Conservation (phyloP, 805 yeast species). For the Sugiyamaella floridensis region DNA sequence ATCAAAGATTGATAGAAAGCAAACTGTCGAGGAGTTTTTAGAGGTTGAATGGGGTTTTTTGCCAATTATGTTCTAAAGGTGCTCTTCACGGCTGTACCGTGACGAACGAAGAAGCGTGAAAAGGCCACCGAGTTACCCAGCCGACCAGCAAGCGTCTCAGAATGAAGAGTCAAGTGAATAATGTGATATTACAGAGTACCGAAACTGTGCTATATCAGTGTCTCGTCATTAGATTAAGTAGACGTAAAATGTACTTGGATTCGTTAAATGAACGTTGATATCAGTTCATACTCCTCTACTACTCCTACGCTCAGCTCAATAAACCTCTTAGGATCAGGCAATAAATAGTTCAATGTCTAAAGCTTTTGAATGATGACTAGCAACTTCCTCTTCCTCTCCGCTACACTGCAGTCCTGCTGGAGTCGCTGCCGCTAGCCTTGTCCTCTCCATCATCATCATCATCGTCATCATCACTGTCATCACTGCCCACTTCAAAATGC, state of each 20-base stretch:
- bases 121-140: background rate
- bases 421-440: conserved; percentile 1
- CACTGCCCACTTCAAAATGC: conserved; percentile 1
- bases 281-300: too few species aligned
- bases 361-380: background rate
- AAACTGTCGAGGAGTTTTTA: background rate
- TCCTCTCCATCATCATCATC: conserved; percentile 4
- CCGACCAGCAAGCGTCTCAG: background rate
- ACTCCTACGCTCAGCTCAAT: too few species aligned
- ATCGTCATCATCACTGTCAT: conserved; percentile 4
- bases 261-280: too few species aligned
- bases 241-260: too few species aligned
- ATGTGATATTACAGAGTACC: too few species aligned
- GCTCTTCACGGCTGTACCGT: background rate
- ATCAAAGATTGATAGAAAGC: background rate
- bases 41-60: too few species aligned
- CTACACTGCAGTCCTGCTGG: background rate
- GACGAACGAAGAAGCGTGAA: background rate
- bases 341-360: background rate
- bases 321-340: too few species aligned
- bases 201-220: too few species aligned
- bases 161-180: too few species aligned
- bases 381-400: background rate
- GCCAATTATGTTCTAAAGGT: background rate
- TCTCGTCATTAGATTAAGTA: too few species aligned